Base-by-base conservation (phyloP, 1,284 basidiomycete species). In the Melampsora larici-populina region DNA sequence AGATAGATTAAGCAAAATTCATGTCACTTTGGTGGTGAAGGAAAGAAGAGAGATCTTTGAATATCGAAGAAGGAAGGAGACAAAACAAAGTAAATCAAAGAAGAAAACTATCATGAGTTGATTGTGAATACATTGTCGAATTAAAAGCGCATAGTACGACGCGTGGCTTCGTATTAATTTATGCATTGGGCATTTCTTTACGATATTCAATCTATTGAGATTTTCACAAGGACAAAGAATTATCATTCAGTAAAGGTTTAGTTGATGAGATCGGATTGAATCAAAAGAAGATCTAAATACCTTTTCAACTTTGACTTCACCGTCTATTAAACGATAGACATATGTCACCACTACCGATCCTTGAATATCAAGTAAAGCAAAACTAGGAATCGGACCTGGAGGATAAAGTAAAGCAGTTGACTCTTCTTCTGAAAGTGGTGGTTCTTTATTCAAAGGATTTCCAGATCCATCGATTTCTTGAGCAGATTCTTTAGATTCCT, bases 341-440 rank as follows among this genome's bases (percentile, higher is more conserved):
- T 97, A 97, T 9, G 94, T 97, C 46, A 96, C 93, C 40, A 97
- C 91, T 2, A 95, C 92, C 1, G 92, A 89, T 2, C 94, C 94
- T 85, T 97, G 94, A 66, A 97, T 90, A 82, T 97, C 94, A 89
- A 97, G 92, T 48, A 97, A 86, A 0, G 94, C 94, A 82, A 97
- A 97, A 7, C 92, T 93, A 1, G 91, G 91, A 0, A 87, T 90
- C 6, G 89, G 87, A 29, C 89, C 89, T 43, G 74, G 79, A 21
- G 79, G 62, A 65, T 70, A 68, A 3, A 74, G 36, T 11, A 43
- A 43, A 40, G 43, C 40, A 26, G 74, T 63, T 31, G 60, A 46
- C 31, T 58, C 29, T 24, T 75, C 79, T 1, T 60, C 29, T 9
- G 64, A 2, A 49, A 64, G 51, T 46, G 58, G 36, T 62, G 76